phyloP scores from a whole-genome alignment of 352 stramenopile species.

The Blastocystis sp. region DNA sequence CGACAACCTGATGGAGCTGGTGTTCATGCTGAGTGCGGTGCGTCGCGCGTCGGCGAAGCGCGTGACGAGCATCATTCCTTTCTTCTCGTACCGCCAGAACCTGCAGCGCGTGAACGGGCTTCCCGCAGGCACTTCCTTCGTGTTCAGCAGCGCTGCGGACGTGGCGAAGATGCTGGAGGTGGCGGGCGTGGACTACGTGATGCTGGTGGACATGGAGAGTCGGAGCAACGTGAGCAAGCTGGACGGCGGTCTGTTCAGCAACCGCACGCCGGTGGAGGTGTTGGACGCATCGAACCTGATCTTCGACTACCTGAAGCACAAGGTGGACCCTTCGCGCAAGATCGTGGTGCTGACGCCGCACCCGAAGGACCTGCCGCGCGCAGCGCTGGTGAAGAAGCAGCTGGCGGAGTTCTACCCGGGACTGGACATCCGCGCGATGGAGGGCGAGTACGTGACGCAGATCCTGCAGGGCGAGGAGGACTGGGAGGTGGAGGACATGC shows the following conservation, averaged over 20 bases:
- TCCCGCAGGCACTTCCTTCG: constrained; percentile 58
- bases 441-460: constrained; percentile 59
- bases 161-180: constrained; percentile 77
- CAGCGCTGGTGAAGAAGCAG: constrained; percentile 74
- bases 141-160: constrained; percentile 87
- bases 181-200: constrained; percentile 77
- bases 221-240: constrained; percentile 46
- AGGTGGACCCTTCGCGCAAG: neutral
- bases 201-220: constrained; percentile 70
- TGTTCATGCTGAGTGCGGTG: constrained; percentile 84
- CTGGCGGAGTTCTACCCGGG: constrained; percentile 73
- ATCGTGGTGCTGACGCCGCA: constrained; percentile 58
- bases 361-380: constrained; percentile 58
- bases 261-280: constrained; percentile 32
- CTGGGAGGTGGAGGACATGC: constrained; percentile 89
- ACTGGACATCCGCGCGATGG: constrained; percentile 25
- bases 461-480: constrained; percentile 61
- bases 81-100: constrained; percentile 62
- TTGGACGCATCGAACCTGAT: constrained; percentile 23
- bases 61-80: constrained; percentile 82
- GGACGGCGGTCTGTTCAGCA: constrained; percentile 26
- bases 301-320: constrained; percentile 47
- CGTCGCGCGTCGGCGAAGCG: constrained; percentile 79
- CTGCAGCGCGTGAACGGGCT: constrained; percentile 37
- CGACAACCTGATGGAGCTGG: constrained; percentile 83